phyloP scores from a whole-genome alignment of 1,284 basidiomycete genomes.

The Naganishia sp. region DNA sequence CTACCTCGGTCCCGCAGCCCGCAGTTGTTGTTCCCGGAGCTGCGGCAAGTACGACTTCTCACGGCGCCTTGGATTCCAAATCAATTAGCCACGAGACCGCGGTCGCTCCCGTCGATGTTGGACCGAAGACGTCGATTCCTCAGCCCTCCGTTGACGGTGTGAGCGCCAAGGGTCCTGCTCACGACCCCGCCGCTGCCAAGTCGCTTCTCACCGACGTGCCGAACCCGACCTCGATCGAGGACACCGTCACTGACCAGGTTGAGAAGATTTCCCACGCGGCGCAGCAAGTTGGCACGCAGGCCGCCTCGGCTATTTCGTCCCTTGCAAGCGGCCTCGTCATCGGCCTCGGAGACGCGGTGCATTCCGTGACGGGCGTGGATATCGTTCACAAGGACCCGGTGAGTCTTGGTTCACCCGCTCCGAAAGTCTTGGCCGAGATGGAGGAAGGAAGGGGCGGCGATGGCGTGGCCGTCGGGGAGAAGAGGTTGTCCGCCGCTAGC shows the following conservation, averaged over 20 bases:
- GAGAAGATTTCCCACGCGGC: constrained; percentile 25
- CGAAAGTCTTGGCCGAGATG: constrained; percentile 2
- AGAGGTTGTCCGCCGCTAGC: neutral
- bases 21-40: constrained; percentile 21
- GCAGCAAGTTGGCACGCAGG: constrained; percentile 29
- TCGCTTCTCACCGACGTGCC: neutral
- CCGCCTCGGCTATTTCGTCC: constrained; percentile 42
- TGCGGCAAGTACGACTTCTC: neutral
- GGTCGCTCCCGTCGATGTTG: constrained; percentile 13
- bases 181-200: neutral
- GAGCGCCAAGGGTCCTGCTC: neutral
- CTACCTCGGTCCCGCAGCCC: constrained; percentile 23
- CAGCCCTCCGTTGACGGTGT: neutral
- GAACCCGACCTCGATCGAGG: neutral
- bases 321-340: constrained; percentile 32
- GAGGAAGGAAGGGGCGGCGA: constrained; percentile 19
- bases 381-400: constrained; percentile 46
- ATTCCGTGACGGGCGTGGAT: constrained; percentile 48
- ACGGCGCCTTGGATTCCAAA: constrained; percentile 10
- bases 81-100: constrained; percentile 7
- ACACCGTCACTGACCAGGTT: constrained; percentile 10
- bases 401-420: constrained; percentile 19
- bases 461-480: neutral
- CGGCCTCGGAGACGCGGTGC: constrained; percentile 37
- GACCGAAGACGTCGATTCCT: constrained; percentile 20